phyloP scores from a whole-genome alignment of 306 rosid genomes.

The Betula pendula region DNA sequence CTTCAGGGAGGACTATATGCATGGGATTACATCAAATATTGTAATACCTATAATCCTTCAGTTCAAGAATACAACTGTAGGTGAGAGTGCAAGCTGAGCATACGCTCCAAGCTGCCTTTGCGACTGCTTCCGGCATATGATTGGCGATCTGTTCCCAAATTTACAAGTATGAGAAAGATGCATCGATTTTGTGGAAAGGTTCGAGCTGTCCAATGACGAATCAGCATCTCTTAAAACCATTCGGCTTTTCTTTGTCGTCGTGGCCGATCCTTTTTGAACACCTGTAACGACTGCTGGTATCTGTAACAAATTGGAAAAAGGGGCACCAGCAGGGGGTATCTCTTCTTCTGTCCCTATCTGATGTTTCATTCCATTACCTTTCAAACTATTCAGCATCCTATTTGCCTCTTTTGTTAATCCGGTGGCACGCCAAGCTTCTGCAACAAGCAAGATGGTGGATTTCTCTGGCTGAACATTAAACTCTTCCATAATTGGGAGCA shows the following conservation, averaged over 20 bases:
- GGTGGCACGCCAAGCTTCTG: slow-evolving; percentile 62
- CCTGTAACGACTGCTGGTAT: slow-evolving; percentile 37
- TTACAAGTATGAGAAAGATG: slow-evolving; percentile 43
- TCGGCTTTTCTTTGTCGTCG: slow-evolving; percentile 44
- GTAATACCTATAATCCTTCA: slow-evolving; percentile 34
- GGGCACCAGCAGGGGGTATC: slow-evolving; percentile 30
- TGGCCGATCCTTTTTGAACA: slow-evolving; percentile 46
- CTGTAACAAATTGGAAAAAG: slow-evolving; percentile 41
- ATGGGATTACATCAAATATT: too few species aligned
- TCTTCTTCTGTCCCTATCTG: slow-evolving; percentile 31
- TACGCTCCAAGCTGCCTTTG: slow-evolving; percentile 52
- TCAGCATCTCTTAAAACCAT: slow-evolving; percentile 45
- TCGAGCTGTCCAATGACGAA: slow-evolving; percentile 37
- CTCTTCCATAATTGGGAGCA: slow-evolving; percentile 59
- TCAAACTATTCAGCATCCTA: slow-evolving; percentile 33
- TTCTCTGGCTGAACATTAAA: slow-evolving; percentile 54
- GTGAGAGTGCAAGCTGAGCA: slow-evolving; percentile 53
- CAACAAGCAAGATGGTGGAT: slow-evolving; percentile 52
- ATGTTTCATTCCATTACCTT: slow-evolving; percentile 26
- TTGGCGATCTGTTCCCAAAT: slow-evolving; percentile 53
- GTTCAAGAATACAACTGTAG: slow-evolving; percentile 53
- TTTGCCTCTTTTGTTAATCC: slow-evolving; percentile 63
- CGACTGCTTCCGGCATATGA: slow-evolving; percentile 50
- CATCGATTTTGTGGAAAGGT: slow-evolving; percentile 41
- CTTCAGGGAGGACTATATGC: too few species aligned